Percentiles rank a stretch among this genome's conserved stretches.
Conservation (phyloP, 2,329 filamentous ascomycete species). For the Colletotrichum plurivorum region DNA sequence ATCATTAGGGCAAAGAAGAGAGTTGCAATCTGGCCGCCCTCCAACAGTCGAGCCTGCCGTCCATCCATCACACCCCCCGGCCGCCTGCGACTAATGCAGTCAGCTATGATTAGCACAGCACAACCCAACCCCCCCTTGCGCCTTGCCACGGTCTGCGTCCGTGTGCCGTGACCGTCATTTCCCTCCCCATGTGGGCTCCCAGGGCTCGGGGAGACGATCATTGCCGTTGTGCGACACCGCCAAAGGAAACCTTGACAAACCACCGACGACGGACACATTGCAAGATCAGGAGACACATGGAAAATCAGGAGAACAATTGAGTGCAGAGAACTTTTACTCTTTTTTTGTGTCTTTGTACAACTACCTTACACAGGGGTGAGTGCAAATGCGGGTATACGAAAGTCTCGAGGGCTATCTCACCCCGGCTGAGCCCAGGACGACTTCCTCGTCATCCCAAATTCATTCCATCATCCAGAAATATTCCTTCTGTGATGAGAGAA, state of each 20-base stretch:
- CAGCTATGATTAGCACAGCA: conserved; percentile 14
- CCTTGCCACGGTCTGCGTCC: neutral
- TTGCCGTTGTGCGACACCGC: conserved; percentile 7
- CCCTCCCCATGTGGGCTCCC: conserved; percentile 12
- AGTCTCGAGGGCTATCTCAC: conserved; percentile 25
- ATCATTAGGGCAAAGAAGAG: neutral
- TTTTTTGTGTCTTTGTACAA: conserved; percentile 56
- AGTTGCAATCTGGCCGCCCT: neutral
- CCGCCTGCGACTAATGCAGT: neutral
- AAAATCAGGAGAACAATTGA: neutral
- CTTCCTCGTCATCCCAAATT: conserved; percentile 17
- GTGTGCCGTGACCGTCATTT: conserved; percentile 20
- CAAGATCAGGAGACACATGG: too few species aligned
- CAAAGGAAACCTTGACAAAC: conserved; percentile 7
- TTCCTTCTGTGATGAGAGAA: conserved; percentile 24
- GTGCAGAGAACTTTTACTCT: conserved; percentile 50
- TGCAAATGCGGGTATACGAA: conserved; percentile 30
- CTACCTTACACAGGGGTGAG: conserved; percentile 54
- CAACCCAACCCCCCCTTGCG: too few species aligned
- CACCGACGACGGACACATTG: neutral
- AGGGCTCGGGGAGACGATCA: conserved; percentile 1
- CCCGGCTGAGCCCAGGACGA: conserved; percentile 26
- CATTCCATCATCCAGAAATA: conserved; percentile 25
- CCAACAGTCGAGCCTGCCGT: neutral
- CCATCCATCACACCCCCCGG: too few species aligned